phyloP scores from a whole-genome alignment of 495 filamentous ascomycete genomes.

The Coniosporium apollinis region DNA sequence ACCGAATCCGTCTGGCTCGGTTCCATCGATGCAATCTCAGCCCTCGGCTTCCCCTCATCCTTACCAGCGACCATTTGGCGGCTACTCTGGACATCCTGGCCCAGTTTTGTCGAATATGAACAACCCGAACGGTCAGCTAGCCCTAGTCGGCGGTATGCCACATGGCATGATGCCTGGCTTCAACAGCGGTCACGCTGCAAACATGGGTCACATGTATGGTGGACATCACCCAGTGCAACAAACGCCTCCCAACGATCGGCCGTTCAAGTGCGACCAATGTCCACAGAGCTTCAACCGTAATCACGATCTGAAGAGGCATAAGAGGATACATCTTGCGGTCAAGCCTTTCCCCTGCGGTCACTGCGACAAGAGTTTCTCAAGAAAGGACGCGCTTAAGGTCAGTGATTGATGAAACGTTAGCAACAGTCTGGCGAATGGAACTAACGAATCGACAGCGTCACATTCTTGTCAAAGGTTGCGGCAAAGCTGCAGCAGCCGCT shows the following conservation, averaged over 20 bases:
- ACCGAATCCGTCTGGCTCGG: slow-evolving; percentile 29
- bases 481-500: slow-evolving; percentile 27
- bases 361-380: slow-evolving; percentile 92
- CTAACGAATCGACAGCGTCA: slow-evolving; percentile 50
- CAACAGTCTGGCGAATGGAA: no score
- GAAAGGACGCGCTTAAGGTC: slow-evolving; percentile 96
- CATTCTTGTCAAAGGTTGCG: slow-evolving; percentile 86
- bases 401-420: slow-evolving; percentile 14
- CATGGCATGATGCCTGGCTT: slow-evolving; percentile 28
- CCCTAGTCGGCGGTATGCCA: slow-evolving; percentile 48
- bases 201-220: slow-evolving; percentile 38
- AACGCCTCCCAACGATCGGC: slow-evolving; percentile 51
- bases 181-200: slow-evolving; percentile 40
- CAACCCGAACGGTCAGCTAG: slow-evolving; percentile 50
- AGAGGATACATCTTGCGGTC: slow-evolving; percentile 83
- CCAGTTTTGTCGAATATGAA: slow-evolving; percentile 68
- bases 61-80: slow-evolving; percentile 28
- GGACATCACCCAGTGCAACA: slow-evolving; percentile 29
- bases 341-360: slow-evolving; percentile 87
- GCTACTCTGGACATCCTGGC: slow-evolving; percentile 44
- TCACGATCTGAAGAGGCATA: slow-evolving; percentile 91
- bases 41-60: slow-evolving; percentile 32
- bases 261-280: slow-evolving; percentile 89
- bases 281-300: slow-evolving; percentile 91
- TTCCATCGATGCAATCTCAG: slow-evolving; percentile 30